These are phyloP conservation scores for Cladophialophora chaetospira DNA, from an alignment of 2,329 filamentous ascomycete genomes.

Conservation along the genomic window DNA sequence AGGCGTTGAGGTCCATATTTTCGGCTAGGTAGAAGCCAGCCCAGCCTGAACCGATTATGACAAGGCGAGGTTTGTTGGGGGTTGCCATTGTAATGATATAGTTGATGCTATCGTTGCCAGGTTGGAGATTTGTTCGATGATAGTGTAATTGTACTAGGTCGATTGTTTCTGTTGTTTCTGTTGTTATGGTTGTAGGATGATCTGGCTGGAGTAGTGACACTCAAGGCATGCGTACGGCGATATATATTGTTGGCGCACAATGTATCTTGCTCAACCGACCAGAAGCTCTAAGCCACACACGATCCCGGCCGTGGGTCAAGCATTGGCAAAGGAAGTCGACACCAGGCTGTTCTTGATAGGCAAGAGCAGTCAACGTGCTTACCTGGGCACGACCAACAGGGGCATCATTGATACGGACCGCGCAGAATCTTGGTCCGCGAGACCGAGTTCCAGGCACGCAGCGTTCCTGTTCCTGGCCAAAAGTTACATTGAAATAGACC, in stretches of 20 bases:
- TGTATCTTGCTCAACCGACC: not conserved
- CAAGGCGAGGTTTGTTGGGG: conserved; percentile 19
- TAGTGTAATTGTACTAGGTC: no score
- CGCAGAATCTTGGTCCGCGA: not conserved
- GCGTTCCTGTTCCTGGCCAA: not conserved
- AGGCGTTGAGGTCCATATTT: conserved; percentile 43
- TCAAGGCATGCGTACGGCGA: no score
- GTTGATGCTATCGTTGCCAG: no score
- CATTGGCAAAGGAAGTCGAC: no score
- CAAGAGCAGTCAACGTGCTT: not conserved
- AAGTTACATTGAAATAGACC: not conserved
- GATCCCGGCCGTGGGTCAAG: not conserved
- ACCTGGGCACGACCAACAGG: not conserved
- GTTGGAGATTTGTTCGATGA: no score
- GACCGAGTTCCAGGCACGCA: not conserved
- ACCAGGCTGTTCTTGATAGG: not conserved
- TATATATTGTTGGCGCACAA: no score
- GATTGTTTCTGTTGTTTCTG: not conserved
- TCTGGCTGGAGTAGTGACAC: no score
- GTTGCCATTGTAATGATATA: not conserved
- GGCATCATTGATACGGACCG: not conserved
- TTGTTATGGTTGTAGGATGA: no score
- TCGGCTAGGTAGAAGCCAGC: conserved; percentile 49
- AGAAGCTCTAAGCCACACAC: not conserved
- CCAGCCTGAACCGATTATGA: conserved; percentile 40